phyloP scores from a whole-genome alignment of 2,329 filamentous ascomycete species.

The Beauveria sp. region DNA sequence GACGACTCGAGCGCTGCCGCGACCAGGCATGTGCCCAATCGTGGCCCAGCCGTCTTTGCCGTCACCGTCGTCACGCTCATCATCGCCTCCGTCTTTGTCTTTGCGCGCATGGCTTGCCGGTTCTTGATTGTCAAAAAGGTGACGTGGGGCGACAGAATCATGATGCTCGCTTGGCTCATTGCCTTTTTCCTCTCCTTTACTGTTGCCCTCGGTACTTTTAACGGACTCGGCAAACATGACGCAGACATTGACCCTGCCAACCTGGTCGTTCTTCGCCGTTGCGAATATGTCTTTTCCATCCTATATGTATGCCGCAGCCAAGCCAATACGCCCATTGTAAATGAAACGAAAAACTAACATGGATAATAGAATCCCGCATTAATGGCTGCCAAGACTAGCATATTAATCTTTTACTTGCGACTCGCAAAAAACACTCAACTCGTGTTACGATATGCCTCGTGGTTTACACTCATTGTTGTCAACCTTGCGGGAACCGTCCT shows the following conservation, averaged over 20 bases:
- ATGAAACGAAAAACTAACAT: not conserved
- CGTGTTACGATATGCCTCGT: slow-evolving; percentile 74
- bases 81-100: slow-evolving; percentile 67
- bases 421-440: slow-evolving; percentile 70
- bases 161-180: slow-evolving; percentile 69
- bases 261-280: slow-evolving; percentile 44
- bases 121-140: slow-evolving; percentile 64
- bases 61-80: slow-evolving; percentile 63
- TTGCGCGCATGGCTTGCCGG: slow-evolving; percentile 64
- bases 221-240: slow-evolving; percentile 64
- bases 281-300: slow-evolving; percentile 58
- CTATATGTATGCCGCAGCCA: slow-evolving; percentile 42
- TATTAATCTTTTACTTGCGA: slow-evolving; percentile 82
- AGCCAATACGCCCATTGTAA: no score
- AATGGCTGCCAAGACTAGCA: slow-evolving; percentile 89
- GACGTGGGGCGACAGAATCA: slow-evolving; percentile 72
- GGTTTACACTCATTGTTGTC: slow-evolving; percentile 67
- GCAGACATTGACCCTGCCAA: slow-evolving; percentile 45
- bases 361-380: slow-evolving; percentile 74
- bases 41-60: slow-evolving; percentile 56
- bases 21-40: slow-evolving; percentile 33
- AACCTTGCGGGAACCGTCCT: slow-evolving; percentile 71
- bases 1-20: not conserved
- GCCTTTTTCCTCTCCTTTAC: slow-evolving; percentile 60
- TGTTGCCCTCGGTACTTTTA: slow-evolving; percentile 55